A percentile compares a stretch with the other conserved stretches of the same genome.
Conservation (phyloP, 352 stramenopile genomes). For the Phytophthora parvispora region DNA sequence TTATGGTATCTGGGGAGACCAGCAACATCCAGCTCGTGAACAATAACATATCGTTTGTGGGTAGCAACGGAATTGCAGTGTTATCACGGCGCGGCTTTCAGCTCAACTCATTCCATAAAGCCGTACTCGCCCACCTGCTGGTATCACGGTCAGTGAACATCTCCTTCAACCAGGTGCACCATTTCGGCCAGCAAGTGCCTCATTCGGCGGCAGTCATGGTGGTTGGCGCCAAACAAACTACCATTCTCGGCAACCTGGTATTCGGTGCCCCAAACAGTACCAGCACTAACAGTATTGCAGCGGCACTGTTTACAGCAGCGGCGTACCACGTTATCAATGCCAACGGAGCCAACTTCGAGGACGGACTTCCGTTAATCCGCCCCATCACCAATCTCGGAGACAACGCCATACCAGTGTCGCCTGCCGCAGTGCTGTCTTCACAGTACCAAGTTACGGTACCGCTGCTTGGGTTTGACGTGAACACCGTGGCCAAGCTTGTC, state of each 20-base stretch:
- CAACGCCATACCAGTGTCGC: constrained; percentile 43
- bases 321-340: constrained; percentile 60
- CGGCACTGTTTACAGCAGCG: constrained; percentile 14
- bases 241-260: constrained; percentile 66
- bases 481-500: constrained; percentile 74
- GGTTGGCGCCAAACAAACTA: constrained; percentile 56
- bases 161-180: constrained; percentile 83
- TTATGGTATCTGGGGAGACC: constrained; percentile 73
- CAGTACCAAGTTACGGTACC: constrained; percentile 51
- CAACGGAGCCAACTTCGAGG: constrained; percentile 40
- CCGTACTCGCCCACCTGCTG: constrained; percentile 54
- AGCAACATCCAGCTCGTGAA: constrained; percentile 57
- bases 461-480: constrained; percentile 64
- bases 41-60: constrained; percentile 82
- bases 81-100: constrained; percentile 42
- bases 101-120: constrained; percentile 46
- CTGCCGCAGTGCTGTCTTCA: constrained; percentile 40
- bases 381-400: constrained; percentile 28
- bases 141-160: constrained; percentile 54
- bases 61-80: constrained; percentile 59
- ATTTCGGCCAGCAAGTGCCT: constrained; percentile 59
- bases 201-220: constrained; percentile 71
- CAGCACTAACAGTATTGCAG: neutral
- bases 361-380: constrained; percentile 42
- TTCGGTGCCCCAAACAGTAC: constrained; percentile 46